Evolutionary conservation across 345 rosid species (phyloP), one percentile per base, ranked within the genome.

Genomic region (Sonneratia caseolaris): DNA sequence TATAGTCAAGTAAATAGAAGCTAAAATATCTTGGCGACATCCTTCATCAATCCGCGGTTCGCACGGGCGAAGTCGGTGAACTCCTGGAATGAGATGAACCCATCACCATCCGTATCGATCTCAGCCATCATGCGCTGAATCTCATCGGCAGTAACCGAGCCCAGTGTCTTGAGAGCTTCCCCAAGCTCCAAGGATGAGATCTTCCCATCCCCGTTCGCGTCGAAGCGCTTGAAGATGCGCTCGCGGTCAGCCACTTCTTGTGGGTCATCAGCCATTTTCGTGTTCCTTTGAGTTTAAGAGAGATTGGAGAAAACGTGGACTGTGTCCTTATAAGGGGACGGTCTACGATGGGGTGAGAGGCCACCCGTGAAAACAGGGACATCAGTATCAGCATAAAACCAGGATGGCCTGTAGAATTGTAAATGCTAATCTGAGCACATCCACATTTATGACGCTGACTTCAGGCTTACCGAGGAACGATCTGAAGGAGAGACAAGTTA

Each of bases 31-130:
- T 94, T 90, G 45, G 97, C 95, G 36, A 90, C 95, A 76, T 94
- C 95, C 78, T 87, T 94, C 82, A 94, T 88, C 55, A 94, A 81
- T 37, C 95, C 98, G 22, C 84, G 84, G 79, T 94, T 94, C 24
- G 88, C 90, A 3, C 48, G 21, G 22, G 98, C 98, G 56, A 94
- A 94, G 5, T 77, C 83, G 12, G 76, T 79, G 81, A 84, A 94
- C 71, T 91, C 98, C 51, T 86, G 24, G 56, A 76, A 83, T 0
- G 98, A 91, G 43, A 94, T 94, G 83, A 43, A 83, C 7, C 98
- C 98, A 66, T 94, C 96, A 3, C 96, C 96, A 27, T 94, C 90
- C 0, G 96, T 90, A 69, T 94, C 98, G 43, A 94, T 91, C 85
- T 94, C 98, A 0, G 82, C 84, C 98, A 94, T 94, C 98, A 94